Conservation (phyloP, 257 asterid species). For the Hygrophila difformis region DNA sequence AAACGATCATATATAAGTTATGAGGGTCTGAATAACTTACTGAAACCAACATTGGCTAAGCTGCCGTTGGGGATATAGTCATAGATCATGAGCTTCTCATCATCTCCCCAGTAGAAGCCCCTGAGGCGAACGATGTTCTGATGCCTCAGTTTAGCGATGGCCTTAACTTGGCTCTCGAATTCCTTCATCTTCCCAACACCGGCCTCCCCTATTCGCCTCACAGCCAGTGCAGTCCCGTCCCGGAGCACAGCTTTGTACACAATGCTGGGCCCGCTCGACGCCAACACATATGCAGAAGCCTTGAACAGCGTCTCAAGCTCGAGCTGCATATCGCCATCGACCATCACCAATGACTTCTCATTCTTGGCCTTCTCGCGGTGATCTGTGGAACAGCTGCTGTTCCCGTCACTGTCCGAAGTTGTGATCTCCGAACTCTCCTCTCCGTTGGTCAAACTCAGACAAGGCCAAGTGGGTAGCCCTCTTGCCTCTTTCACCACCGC, state of each 20-base stretch:
- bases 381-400: constrained; percentile 3
- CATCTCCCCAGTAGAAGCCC: constrained; percentile 86
- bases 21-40: constrained; percentile 37
- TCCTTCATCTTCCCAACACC: constrained; percentile 51
- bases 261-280: constrained; percentile 59
- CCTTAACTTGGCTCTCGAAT: constrained; percentile 53
- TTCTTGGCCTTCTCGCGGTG: constrained; percentile 8
- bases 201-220: constrained; percentile 75
- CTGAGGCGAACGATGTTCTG: constrained; percentile 60
- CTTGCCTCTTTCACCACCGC: constrained; percentile 1
- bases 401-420: constrained; percentile 47
- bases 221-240: constrained; percentile 70
- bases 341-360: constrained; percentile 52
- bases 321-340: constrained; percentile 64
- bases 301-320: constrained; percentile 59
- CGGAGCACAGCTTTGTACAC: constrained; percentile 86
- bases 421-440: constrained; percentile 55
- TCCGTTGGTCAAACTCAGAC: constrained; percentile 35
- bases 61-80: constrained; percentile 81
- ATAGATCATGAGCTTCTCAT: constrained; percentile 76
- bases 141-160: constrained; percentile 60
- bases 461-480: constrained; percentile 38
- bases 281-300: constrained; percentile 85
- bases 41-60: constrained; percentile 76
- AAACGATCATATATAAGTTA: too few relatives aligned